Evolutionary conservation across 352 stramenopile genomes (phyloP), one percentile per base, ranked within the genome.

Genomic region (Pythium diclinum): DNA sequence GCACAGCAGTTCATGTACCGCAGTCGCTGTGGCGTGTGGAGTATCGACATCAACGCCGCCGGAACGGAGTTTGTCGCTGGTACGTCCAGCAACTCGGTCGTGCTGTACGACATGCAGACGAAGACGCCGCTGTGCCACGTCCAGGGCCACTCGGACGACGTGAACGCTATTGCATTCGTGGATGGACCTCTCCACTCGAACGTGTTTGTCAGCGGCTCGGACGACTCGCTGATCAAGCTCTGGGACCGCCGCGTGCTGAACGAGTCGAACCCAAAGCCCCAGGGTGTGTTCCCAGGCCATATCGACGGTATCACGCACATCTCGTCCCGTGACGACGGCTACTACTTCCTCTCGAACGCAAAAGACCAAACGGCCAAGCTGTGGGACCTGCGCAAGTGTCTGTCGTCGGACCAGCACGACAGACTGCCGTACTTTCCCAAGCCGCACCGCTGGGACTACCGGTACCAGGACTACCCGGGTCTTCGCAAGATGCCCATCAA

Each of bases 341-440:
- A 91, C 70, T 95, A 95, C 58, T 95, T 95, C 56, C 73, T 95
- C 25, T 95, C 86, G n/a, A 95, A 95, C 69, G 73, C 83, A 0
- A 95, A 95, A 55, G 86, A 95, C 56, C 87, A 93, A 64, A 91
- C 75, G 13, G 85, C 73, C 53, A 93, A 92, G 71, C 84, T 95
- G 11, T 95, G 84, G 84, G 87, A 95, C 61, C 74, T 93, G 25
- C 79, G 86, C 28, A 92, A 93, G 62, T 94, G 83, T 63, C 68
- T 81, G 33, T 87, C 77, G 4, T 70, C 81, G 14, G 66, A 85
- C 6, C 56, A 77, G 28, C 70, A 84, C 36, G 74, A 81, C 23
- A 58, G 80, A 42, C 28, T 84, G 33, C 73, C 68, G 10, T 55
- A 74, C 46, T 88, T 80, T 58, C 75, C 67, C 25, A 76, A 73